Evolutionary conservation across 2,329 filamentous ascomycete species (phyloP), one percentile per base, ranked within the genome.

Genomic region (Onygenales sp.): DNA sequence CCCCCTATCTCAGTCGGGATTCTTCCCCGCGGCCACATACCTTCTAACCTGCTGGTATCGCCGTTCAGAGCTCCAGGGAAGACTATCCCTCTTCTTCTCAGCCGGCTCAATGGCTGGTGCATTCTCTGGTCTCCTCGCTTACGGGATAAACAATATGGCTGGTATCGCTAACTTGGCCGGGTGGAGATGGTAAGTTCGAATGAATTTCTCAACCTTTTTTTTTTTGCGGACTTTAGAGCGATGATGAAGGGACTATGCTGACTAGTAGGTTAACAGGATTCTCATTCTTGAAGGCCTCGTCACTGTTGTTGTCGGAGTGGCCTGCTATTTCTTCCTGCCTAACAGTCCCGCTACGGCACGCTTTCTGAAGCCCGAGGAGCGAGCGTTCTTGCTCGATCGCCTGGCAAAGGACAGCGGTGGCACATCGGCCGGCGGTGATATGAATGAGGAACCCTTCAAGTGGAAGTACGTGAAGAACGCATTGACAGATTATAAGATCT

Each of bases 311-410:
- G 72, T 82, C 0, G 72, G 78, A 0, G 50, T 76, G 9, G 63
- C 64, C 6, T 70, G 77, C 11, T 79, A 80, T 64, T 79, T 75
- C 64, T 82, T 86, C 64, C 79, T 86, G n/a, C 74, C 83, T 51
- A 84, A 86, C 65, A 85, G 83, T 53, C 82, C 82, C 0, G 71
- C 74, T 32, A 83, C 44, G 40, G 46, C 27, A 53, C 61, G 48
- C 54, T 52, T 46, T 51, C 47, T 56, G 54, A 11, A 49, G 3
- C 37, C 37, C 11, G 37, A 40, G 14, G 14, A 40, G 14, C 11
- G 14, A 14, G 14, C 37, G 14, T 40, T 40, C 14, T 11, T 40
- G 11, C 11, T 40, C 14, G 14, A 40, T 6, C 37, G 37, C 37
- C 37, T 40, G 37, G 14, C 11, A 14, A 48, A 27, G 4, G 32